phyloP scores from a whole-genome alignment of 352 stramenopile genomes.

The Pythium oligandrum region DNA sequence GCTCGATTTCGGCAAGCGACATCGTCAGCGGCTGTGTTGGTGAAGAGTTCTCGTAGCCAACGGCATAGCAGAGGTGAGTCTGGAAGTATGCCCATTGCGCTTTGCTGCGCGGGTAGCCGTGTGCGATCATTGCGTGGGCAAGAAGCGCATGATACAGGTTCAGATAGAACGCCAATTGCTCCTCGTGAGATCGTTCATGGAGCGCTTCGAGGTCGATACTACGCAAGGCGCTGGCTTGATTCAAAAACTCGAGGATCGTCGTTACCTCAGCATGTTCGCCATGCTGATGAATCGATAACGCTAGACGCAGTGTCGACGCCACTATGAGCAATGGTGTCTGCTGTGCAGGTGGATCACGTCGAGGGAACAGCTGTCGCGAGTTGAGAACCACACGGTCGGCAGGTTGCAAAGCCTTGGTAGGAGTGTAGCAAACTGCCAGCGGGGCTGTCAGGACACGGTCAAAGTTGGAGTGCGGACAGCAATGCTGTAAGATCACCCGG shows the following conservation, averaged over 20 bases:
- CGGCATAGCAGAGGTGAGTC: conserved; percentile 53
- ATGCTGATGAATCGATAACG: conserved; percentile 26
- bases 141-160: conserved; percentile 79
- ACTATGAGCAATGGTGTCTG: conserved; percentile 28
- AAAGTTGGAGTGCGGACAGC: conserved; percentile 38
- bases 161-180: conserved; percentile 69
- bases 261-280: conserved; percentile 34
- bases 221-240: conserved; percentile 55
- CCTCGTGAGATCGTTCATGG: conserved; percentile 45
- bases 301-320: conserved; percentile 16
- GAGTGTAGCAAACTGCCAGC: conserved; percentile 30
- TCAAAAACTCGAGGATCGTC: conserved; percentile 60
- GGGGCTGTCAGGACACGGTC: conserved; percentile 18
- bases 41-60: conserved; percentile 25
- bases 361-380: conserved; percentile 50
- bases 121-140: conserved; percentile 68
- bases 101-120: conserved; percentile 54
- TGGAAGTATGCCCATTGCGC: conserved; percentile 56
- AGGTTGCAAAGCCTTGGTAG: conserved; percentile 35
- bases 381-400: conserved; percentile 58
- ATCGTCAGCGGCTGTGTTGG: conserved; percentile 22
- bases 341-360: not conserved
- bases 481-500: conserved; percentile 55
- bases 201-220: conserved; percentile 44
- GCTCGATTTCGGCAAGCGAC: conserved; percentile 77